Evolutionary conservation across 2,329 filamentous ascomycete species (phyloP), one percentile per base, ranked within the genome.

Genomic region (Penicillium sp.): DNA sequence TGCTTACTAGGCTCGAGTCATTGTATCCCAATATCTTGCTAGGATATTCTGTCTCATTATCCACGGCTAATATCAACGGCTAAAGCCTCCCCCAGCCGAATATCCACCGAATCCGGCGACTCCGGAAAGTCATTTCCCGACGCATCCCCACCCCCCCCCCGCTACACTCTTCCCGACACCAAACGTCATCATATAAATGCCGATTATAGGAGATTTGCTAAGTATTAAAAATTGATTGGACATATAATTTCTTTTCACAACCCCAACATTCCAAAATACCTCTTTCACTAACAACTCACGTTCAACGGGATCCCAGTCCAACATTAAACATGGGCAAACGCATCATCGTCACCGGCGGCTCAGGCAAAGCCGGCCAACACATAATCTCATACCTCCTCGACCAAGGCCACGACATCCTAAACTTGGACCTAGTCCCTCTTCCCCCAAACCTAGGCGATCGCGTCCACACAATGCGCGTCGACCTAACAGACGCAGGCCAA

Each of bases 301-400:
- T 7, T 11, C 31, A 39, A 39, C n/a, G n/a, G 9, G 27, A 11
- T 29, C 35, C 16, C n/a, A 39, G n/a, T 33, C 31, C n/a, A 14
- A 39, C 8, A 39, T 19, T 3, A 7, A 51, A 19, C 45, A 71
- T 69, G 65, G 67, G 68, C 14, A 74, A 78, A 63, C 73, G 77
- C 33, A 77, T 81, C 58, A 78, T 84, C 48, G 79, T 84, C 61
- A 84, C 82, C 0, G 83, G 83, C 27, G 83, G 83, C 57, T 81
- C 78, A 56, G 83, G 82, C 49, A 82, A 84, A 70, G 82, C 81
- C 19, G 82, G 83, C 9, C 76, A 82, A 47, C 78, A 83, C 71
- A 78, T 79, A n/a, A 83, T 85, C 49, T 76, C 77, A 16, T 77
- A 83, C 35, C 76, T 86, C 19, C 68, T 83, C 29, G 72, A 77